Evolutionary conservation across 1,284 basidiomycete genomes (phyloP).

Genomic region (Tilletiopsis washingtonensis): DNA sequence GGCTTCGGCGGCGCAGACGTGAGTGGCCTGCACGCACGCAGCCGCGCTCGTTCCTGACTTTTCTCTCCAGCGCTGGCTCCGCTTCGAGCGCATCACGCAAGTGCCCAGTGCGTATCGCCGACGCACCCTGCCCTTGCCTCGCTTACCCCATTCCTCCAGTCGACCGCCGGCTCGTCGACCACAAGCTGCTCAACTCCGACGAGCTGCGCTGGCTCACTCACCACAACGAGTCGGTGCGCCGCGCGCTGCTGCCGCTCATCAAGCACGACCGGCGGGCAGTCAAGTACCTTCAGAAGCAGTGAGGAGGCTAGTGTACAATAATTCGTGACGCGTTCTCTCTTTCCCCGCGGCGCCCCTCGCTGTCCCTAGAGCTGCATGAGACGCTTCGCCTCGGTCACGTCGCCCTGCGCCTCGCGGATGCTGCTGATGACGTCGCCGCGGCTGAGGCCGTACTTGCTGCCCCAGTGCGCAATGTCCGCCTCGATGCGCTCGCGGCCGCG

Average conservation of each 20-base stretch:
- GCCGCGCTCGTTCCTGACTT: too few relatives aligned
- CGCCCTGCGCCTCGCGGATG: too few relatives aligned
- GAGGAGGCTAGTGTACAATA: too few relatives aligned
- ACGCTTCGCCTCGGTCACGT: too few relatives aligned
- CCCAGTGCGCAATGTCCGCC: too few relatives aligned
- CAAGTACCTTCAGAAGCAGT: conserved; percentile 33
- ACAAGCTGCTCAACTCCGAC: conserved; percentile 23
- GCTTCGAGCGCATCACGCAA: conserved; percentile 47
- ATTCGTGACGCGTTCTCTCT: too few relatives aligned
- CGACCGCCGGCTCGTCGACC: conserved; percentile 40
- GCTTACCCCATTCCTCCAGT: conserved; percentile 1
- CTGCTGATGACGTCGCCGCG: too few relatives aligned
- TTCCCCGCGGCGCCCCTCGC: too few relatives aligned
- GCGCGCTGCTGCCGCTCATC: conserved; percentile 35
- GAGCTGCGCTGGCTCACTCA: conserved; percentile 45
- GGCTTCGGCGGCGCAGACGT: conserved; percentile 21
- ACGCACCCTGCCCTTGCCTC: background rate
- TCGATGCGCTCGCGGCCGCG: too few relatives aligned
- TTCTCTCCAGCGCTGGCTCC: conserved; percentile 38
- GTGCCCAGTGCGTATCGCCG: conserved; percentile 25
- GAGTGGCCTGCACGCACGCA: too few relatives aligned
- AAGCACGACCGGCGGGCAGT: conserved; percentile 30
- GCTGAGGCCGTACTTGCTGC: too few relatives aligned
- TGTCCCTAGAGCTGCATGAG: too few relatives aligned
- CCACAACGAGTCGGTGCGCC: conserved; percentile 42